Percentiles rank a stretch among this genome's conserved stretches.
Evolutionary conservation across 2,329 filamentous ascomycete genomes (phyloP).

Genomic region (Blastomyces gilchristii): DNA sequence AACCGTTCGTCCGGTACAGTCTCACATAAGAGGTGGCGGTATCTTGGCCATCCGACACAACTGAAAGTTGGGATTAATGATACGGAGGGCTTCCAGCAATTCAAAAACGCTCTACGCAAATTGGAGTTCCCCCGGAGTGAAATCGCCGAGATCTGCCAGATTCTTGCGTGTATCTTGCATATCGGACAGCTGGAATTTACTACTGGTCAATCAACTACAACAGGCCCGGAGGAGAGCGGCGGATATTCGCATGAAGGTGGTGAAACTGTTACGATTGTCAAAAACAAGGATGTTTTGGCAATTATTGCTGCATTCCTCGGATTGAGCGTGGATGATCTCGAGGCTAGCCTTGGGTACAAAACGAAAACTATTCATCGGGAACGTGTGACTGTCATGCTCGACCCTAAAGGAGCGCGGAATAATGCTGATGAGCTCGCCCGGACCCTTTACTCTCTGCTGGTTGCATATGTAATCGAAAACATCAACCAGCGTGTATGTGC

Average conservation of each 20-base stretch:
- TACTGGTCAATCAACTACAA: conserved; percentile 67
- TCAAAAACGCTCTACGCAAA: conserved; percentile 90
- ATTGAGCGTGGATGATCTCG: conserved; percentile 67
- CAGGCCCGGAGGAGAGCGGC: conserved; percentile 78
- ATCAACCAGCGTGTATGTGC: conserved; percentile 87
- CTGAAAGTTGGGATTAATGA: conserved; percentile 97
- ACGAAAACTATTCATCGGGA: conserved; percentile 94
- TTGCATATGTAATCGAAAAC: conserved; percentile 85
- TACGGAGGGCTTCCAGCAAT: conserved; percentile 87
- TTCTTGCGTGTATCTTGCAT: conserved; percentile 88
- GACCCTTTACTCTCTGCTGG: conserved; percentile 84
- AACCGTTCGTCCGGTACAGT: conserved; percentile 45
- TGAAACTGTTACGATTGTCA: conserved; percentile 73
- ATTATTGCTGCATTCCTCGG: conserved; percentile 93
- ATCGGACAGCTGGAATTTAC: conserved; percentile 94
- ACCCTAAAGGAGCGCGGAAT: conserved; percentile 75
- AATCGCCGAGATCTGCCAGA: conserved; percentile 93
- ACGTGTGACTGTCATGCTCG: conserved; percentile 96
- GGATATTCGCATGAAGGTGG: conserved; percentile 93
- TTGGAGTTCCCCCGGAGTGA: conserved; percentile 87
- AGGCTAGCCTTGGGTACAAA: conserved; percentile 85
- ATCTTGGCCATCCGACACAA: conserved; percentile 90
- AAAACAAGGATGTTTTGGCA: conserved; percentile 80
- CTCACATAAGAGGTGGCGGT: conserved; percentile 81
- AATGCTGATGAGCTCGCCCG: conserved; percentile 92